Conservation (phyloP, 495 filamentous ascomycete species). For the Coniosporium apollinis region DNA sequence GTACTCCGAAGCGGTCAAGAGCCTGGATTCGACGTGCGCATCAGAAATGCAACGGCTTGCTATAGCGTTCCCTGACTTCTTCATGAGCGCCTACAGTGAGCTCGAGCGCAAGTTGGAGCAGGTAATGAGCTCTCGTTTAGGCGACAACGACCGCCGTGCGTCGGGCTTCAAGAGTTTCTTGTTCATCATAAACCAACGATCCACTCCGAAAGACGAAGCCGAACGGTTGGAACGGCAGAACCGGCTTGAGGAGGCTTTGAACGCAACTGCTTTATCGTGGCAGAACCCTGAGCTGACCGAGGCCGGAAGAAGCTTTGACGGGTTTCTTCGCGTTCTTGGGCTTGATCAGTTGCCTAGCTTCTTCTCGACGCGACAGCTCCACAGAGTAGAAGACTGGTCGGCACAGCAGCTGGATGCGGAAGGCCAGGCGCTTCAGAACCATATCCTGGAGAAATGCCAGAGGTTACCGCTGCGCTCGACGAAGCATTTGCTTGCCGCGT, state of each 20-base stretch:
- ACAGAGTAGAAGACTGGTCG: constrained; percentile 72
- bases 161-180: constrained; percentile 54
- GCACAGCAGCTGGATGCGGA: constrained; percentile 55
- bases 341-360: constrained; percentile 68
- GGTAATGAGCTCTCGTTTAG: constrained; percentile 54
- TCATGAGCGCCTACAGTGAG: constrained; percentile 75
- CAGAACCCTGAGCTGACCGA: constrained; percentile 48
- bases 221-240: no score
- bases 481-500: constrained; percentile 75
- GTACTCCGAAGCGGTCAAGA: constrained; percentile 84
- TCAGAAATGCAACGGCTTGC: constrained; percentile 80
- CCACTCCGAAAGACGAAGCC: no score
- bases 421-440: constrained; percentile 58
- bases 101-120: constrained; percentile 70
- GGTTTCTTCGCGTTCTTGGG: constrained; percentile 65
- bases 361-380: constrained; percentile 50
- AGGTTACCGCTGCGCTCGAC: constrained; percentile 67
- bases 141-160: constrained; percentile 54
- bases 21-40: constrained; percentile 64
- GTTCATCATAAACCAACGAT: constrained; percentile 86
- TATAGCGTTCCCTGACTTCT: constrained; percentile 74
- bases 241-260: no score
- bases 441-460: constrained; percentile 52
- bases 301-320: constrained; percentile 54
- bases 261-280: no score